Conservation (phyloP, 441 rosid genomes). For the Pelargonium cotyledonis region DNA sequence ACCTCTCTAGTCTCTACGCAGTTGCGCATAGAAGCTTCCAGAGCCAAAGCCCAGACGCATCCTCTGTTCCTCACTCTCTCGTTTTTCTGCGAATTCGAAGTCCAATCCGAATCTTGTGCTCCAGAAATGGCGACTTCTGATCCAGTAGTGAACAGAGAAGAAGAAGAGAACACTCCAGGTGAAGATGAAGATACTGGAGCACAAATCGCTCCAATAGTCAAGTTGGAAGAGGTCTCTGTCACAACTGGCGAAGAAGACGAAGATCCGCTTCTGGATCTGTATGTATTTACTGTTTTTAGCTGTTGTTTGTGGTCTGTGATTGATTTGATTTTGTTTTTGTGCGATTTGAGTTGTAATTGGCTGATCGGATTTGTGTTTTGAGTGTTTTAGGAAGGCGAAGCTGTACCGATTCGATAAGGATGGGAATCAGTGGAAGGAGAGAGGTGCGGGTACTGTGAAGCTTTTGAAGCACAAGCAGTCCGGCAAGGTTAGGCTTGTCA, state of each 20-base stretch:
- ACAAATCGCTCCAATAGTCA: background rate
- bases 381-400: background rate
- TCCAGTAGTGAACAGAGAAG: slow-evolving; percentile 1
- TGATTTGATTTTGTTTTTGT: background rate
- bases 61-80: background rate
- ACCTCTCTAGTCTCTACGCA: no score
- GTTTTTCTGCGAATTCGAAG: background rate
- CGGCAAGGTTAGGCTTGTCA: slow-evolving; percentile 24
- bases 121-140: slow-evolving; percentile 2
- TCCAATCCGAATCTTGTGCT: background rate
- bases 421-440: slow-evolving; percentile 8
- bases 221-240: slow-evolving; percentile 3
- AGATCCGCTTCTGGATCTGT: slow-evolving; percentile 6
- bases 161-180: slow-evolving; percentile 5
- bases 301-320: background rate
- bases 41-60: no score
- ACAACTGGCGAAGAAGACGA: slow-evolving; percentile 5
- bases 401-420: slow-evolving; percentile 8
- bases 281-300: background rate
- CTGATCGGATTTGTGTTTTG: slow-evolving; percentile 4
- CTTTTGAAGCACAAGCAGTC: slow-evolving; percentile 23
- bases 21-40: no score
- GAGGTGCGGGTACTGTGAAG: slow-evolving; percentile 8
- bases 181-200: slow-evolving; percentile 4
- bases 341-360: background rate